phyloP scores from a whole-genome alignment of 352 stramenopile species.

The Phytophthora palmivora region DNA sequence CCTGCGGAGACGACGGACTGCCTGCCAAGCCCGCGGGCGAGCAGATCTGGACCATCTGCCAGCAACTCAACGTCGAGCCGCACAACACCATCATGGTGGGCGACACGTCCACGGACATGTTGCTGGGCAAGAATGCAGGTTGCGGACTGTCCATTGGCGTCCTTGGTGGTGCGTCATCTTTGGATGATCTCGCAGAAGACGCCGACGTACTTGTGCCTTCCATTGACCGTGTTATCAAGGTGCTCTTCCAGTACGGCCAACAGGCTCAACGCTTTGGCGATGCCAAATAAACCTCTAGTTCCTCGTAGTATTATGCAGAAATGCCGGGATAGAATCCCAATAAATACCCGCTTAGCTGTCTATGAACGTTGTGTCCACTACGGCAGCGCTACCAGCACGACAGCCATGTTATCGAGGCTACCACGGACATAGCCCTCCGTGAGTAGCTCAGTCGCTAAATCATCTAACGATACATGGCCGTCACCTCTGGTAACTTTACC shows the following conservation, averaged over 20 bases:
- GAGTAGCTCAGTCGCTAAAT: slow-evolving; percentile 81
- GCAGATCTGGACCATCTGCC: slow-evolving; percentile 87
- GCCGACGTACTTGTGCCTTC: slow-evolving; percentile 87
- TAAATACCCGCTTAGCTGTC: slow-evolving; percentile 30
- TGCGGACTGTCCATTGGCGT: slow-evolving; percentile 83
- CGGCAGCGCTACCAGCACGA: slow-evolving; percentile 57
- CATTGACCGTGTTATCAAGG: slow-evolving; percentile 77
- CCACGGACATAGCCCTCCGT: slow-evolving; percentile 94
- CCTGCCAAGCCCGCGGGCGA: slow-evolving; percentile 84
- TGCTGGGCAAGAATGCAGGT: slow-evolving; percentile 78
- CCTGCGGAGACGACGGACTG: slow-evolving; percentile 85
- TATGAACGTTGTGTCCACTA: slow-evolving; percentile 8
- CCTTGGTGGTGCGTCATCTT: slow-evolving; percentile 76
- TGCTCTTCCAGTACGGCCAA: slow-evolving; percentile 87
- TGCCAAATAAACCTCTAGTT: slow-evolving; percentile 26
- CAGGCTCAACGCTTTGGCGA: slow-evolving; percentile 71
- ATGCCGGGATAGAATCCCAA: slow-evolving; percentile 20
- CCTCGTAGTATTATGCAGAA: slow-evolving; percentile 19
- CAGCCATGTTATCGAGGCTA: slow-evolving; percentile 95
- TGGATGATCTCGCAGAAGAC: slow-evolving; percentile 83
- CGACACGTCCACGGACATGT: slow-evolving; percentile 88
- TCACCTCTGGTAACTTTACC: slow-evolving; percentile 40
- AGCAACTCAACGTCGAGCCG: slow-evolving; percentile 50
- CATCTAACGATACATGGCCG: slow-evolving; percentile 53
- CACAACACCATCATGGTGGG: slow-evolving; percentile 92